These are phyloP conservation scores for Triticum dicoccoides DNA, from an alignment of 176 grass and related monocot species.

Conservation along the genomic window DNA sequence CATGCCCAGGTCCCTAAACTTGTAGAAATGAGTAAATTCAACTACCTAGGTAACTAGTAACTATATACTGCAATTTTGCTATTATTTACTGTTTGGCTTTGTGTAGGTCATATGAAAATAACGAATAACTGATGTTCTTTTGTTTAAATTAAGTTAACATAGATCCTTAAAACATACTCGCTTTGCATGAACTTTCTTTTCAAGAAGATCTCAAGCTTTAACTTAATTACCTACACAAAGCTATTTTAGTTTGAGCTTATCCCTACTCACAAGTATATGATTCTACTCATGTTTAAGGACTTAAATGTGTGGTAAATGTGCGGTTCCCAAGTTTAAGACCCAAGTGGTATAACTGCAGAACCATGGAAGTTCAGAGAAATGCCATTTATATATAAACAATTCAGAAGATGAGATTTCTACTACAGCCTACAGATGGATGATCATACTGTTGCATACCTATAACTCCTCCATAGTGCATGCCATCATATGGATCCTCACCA, in stretches of 20 bases:
- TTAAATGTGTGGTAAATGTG: neutral
- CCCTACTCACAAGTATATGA: neutral
- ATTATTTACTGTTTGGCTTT: neutral
- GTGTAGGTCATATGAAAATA: neutral
- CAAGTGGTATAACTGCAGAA: neutral
- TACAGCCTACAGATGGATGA: neutral
- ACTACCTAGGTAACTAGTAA: neutral
- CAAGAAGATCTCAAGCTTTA: no score
- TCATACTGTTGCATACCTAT: constrained; percentile 61
- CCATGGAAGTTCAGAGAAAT: neutral
- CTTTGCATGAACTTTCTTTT: neutral
- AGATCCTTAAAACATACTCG: neutral
- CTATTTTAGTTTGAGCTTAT: neutral
- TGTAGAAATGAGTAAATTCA: neutral
- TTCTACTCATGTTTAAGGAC: neutral
- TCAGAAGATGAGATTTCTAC: neutral
- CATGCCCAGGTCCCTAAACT: neutral
- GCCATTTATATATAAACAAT: neutral
- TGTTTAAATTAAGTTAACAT: neutral
- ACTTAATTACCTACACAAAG: no score
- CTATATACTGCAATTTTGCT: neutral
- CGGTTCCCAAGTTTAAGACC: neutral
- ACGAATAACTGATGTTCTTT: neutral
- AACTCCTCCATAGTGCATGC: constrained; percentile 87
- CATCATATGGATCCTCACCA: constrained; percentile 75